Conservation (phyloP, 805 yeast species). For the Pichia paraexigua region DNA sequence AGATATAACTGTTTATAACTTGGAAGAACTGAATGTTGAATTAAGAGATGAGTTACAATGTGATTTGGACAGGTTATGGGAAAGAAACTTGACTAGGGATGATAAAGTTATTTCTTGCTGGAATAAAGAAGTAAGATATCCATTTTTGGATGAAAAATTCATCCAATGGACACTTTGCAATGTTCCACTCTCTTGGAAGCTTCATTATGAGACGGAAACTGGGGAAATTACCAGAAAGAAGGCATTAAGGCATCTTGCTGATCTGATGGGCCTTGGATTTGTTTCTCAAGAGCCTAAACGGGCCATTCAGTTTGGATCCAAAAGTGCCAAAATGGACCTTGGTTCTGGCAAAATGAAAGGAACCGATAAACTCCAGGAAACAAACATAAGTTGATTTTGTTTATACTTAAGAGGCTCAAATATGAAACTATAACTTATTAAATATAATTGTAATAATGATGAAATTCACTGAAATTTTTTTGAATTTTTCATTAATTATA, state of each 20-base stretch:
- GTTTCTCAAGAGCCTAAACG: conserved; percentile 76
- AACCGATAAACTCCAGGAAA: conserved; percentile 37
- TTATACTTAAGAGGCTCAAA: conserved; percentile 10
- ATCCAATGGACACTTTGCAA: conserved; percentile 33
- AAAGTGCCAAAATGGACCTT: conserved; percentile 85
- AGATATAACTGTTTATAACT: conserved; percentile 12
- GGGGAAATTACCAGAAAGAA: conserved; percentile 39
- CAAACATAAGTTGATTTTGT: conserved; percentile 2
- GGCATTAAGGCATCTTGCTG: conserved; percentile 58
- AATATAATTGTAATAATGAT: conserved; percentile 1
- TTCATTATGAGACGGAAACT: conserved; percentile 28
- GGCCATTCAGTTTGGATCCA: conserved; percentile 95
- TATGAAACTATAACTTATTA: conserved; percentile 7
- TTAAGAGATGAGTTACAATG: conserved; percentile 52
- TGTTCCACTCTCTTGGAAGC: conserved; percentile 43
- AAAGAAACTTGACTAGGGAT: conserved; percentile 81
- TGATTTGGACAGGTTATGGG: conserved; percentile 70
- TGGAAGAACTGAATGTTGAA: conserved; percentile 25
- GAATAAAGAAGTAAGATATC: conserved; percentile 88
- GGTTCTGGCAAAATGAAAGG: conserved; percentile 76
- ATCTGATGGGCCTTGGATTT: conserved; percentile 29
- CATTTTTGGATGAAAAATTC: conserved; percentile 63
- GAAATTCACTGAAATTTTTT: conserved; percentile 9
- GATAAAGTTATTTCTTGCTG: conserved; percentile 80
- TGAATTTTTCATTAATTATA: conserved; percentile 7